phyloP scores from a whole-genome alignment of 2,329 filamentous ascomycete species.

The Delphinella strobiligena region DNA sequence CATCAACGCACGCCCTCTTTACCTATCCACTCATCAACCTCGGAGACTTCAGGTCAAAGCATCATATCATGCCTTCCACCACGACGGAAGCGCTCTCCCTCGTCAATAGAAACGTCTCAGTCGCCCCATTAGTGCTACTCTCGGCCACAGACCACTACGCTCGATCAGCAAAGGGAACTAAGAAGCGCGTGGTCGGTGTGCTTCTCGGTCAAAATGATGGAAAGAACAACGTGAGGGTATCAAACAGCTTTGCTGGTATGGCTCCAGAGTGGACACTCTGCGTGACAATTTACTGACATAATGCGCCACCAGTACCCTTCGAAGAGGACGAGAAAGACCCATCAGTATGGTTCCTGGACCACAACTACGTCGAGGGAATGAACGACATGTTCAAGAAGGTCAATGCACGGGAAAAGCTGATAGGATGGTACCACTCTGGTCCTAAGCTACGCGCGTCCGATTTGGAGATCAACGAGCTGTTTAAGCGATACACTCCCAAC shows the following conservation, averaged over 20 bases:
- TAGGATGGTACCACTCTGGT: constrained; percentile 98
- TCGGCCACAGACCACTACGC: constrained; percentile 98
- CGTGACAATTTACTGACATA: constrained; percentile 10
- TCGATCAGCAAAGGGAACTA: constrained; percentile 78
- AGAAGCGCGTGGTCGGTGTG: constrained; percentile 84
- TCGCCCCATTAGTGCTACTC: constrained; percentile 93
- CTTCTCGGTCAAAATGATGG: constrained; percentile 92
- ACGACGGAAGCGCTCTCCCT: constrained; percentile 93
- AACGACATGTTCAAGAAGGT: constrained; percentile 99
- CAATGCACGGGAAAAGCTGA: constrained; percentile 95
- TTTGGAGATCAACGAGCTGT: constrained; percentile 97
- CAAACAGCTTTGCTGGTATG: constrained; percentile 95
- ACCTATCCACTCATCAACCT: no score
- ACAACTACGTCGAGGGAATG: constrained; percentile 99
- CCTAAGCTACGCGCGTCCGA: constrained; percentile 94
- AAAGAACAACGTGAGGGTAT: constrained; percentile 89
- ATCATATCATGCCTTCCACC: constrained; percentile 74
- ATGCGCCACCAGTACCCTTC: constrained; percentile 61
- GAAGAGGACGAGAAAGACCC: constrained; percentile 98
- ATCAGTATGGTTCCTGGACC: constrained; percentile 97
- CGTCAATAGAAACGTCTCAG: constrained; percentile 87
- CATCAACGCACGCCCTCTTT: neutral
- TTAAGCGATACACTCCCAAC: constrained; percentile 97
- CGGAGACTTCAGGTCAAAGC: neutral
- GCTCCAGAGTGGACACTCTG: no score